Evolutionary conservation across 768 basidiomycete genomes (phyloP).

Genomic region (Royoungia palumana): DNA sequence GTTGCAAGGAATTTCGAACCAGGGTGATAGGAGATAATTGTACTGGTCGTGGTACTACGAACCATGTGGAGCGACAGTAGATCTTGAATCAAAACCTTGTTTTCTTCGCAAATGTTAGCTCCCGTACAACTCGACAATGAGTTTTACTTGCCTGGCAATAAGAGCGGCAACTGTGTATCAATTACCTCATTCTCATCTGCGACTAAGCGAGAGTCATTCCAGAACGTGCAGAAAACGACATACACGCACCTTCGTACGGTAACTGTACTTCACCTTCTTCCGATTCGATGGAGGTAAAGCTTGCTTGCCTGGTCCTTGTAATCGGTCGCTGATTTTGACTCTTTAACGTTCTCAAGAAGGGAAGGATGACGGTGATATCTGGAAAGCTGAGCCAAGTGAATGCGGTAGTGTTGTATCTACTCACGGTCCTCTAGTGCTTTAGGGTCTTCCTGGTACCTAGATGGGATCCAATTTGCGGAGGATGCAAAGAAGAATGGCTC

Average conservation of each 20-base stretch:
- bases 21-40: conserved; percentile 35
- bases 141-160: conserved; percentile 15
- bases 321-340: conserved; percentile 26
- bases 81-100: conserved; percentile 29
- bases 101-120: conserved; percentile 2
- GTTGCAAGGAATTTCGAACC: conserved; percentile 16
- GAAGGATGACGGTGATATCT: conserved; percentile 44
- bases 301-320: conserved; percentile 15
- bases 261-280: neutral
- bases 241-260: conserved; percentile 13
- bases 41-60: conserved; percentile 30
- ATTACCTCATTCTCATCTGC: conserved; percentile 21
- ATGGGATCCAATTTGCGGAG: conserved; percentile 40
- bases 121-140: neutral
- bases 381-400: neutral
- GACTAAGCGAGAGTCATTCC: neutral
- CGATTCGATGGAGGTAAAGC: neutral
- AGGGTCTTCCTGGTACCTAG: conserved; percentile 39
- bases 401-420: conserved; percentile 15
- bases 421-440: conserved; percentile 36
- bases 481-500: conserved; percentile 46
- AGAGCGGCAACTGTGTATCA: conserved; percentile 31
- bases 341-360: conserved; percentile 39
- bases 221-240: neutral
- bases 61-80: conserved; percentile 39